Evolutionary conservation across 2,329 filamentous ascomycete genomes (phyloP), one percentile per base, ranked within the genome.

Genomic region (Westerdykella sp.): DNA sequence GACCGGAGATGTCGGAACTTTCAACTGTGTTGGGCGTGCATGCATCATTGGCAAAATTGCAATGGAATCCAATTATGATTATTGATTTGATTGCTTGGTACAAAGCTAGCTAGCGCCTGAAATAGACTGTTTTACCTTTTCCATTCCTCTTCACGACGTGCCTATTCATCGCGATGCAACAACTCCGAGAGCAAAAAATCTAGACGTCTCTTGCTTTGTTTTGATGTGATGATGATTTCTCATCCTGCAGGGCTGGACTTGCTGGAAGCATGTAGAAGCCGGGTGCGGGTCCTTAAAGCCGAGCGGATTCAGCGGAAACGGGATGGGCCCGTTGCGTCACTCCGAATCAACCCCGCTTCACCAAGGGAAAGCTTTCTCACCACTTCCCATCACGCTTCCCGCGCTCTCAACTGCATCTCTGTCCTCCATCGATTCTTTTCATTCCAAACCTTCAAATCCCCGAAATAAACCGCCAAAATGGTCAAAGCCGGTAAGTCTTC

Each of bases 401-500:
- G 39, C 37, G 37, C 44, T 37, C 44, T 40, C 48, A 37, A 43
- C 42, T 34, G 36, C 43, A 23, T 38, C 22, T 42, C 46, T 38
- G 43, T 51, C 41, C 37, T 44, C 40, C 13, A 16, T 21, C 30
- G 25, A 42, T 18, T 4, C 18, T 6, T 23, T 12, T 42, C 46
- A 34, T 25, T 49, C 48, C 42, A 39, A 47, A 44, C 46, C 45
- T 49, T 41, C 39, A 43, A 54, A 45, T 35, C 47, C 39, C 45
- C 11, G 39, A 30, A 51, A 34, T 45, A 67, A 72, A 75, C 74
- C 75, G 74, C 75, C 85, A 95, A 83, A 83, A 96, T 96, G 90
- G 90, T 96, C 79, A 96, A 95, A 81, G 90, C 91, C 76, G 87
- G 88, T 95, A 81, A 68, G 85, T 80, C 22, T 5, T 28, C 4